Base-by-base conservation (phyloP, 1,284 basidiomycete genomes). In the Fomitopsis palustris region DNA sequence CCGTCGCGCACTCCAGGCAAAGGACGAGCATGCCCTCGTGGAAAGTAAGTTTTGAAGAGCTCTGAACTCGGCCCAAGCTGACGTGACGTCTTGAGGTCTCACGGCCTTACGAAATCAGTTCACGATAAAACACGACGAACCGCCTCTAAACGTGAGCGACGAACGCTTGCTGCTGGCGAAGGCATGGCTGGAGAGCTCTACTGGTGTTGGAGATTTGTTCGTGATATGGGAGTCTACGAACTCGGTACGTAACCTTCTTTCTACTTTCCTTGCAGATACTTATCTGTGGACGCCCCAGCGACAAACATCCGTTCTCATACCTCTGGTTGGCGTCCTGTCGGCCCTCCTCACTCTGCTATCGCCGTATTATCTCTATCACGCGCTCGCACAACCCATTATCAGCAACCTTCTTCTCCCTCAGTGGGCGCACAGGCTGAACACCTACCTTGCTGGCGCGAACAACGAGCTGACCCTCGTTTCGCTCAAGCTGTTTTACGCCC, bases 381-480 rank as follows among this genome's bases (percentile, higher is more conserved):
- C 77, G 0, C 70, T 81, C 35, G 90, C 86, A 0, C 72, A 81
- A 43, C 77, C 85, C 0, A 82, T 92, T 38, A 71, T 90, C 49
- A 85, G 83, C 65, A 75, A 70, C 4, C 64, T 91, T 14, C 74
- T 92, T 19, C 78, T 81, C 1, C 76, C 81, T 0, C 73, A 78
- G 52, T 85, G 81, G 73, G 74, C 78, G 53, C 79, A 81, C 31
- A 79, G 78, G 41, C 65, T 93, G 25, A 86, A 85, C 61, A 76
- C 70, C 7, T 86, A 86, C 67, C 71, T 92, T 2, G 78, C 78
- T 12, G 82, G 85, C 5, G 73, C 78, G 4, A 79, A 86, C 56
- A 84, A 81, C 25, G 89, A 91, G 51, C 73, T 87, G 14, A 80
- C 87, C 27, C 75, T 92, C 3, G 79, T 81, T 0, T 80, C 86